Conservation (phyloP, 2,329 filamentous ascomycete species). For the Neofusicoccum sp. region DNA sequence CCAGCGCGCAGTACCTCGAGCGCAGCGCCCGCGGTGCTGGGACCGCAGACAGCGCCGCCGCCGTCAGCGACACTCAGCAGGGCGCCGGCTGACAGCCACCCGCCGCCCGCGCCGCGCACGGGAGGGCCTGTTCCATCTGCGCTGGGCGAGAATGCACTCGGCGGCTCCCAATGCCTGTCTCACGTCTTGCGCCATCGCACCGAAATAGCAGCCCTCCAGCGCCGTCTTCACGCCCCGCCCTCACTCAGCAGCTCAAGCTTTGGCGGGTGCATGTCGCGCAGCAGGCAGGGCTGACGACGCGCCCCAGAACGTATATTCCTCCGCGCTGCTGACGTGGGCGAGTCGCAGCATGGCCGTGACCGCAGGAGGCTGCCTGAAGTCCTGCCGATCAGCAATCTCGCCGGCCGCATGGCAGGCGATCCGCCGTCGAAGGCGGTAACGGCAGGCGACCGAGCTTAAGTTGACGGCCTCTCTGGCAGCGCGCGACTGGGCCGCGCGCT, state of each 20-base stretch:
- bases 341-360: not conserved
- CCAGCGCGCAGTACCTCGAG: not conserved
- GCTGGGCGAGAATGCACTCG: constrained; percentile 5
- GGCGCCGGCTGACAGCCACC: constrained; percentile 8
- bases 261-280: constrained; percentile 7
- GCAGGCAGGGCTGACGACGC: constrained; percentile 12
- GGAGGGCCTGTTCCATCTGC: not conserved
- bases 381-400: not conserved
- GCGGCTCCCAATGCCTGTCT: not conserved
- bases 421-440: not conserved
- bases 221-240: constrained; percentile 5
- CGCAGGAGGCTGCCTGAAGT: constrained; percentile 7
- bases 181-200: constrained; percentile 10
- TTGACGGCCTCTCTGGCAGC: not conserved
- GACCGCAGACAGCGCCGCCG: constrained; percentile 7
- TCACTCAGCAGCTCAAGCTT: constrained; percentile 1
- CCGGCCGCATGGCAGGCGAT: not conserved
- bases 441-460: constrained; percentile 1
- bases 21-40: not conserved
- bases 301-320: constrained; percentile 6
- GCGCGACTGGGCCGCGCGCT: not conserved
- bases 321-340: constrained; percentile 15
- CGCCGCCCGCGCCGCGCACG: not conserved
- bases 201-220: constrained; percentile 7
- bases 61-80: constrained; percentile 14